Evolutionary conservation across 1,284 basidiomycete species (phyloP).

Genomic region (Apiotrichum gracile): DNA sequence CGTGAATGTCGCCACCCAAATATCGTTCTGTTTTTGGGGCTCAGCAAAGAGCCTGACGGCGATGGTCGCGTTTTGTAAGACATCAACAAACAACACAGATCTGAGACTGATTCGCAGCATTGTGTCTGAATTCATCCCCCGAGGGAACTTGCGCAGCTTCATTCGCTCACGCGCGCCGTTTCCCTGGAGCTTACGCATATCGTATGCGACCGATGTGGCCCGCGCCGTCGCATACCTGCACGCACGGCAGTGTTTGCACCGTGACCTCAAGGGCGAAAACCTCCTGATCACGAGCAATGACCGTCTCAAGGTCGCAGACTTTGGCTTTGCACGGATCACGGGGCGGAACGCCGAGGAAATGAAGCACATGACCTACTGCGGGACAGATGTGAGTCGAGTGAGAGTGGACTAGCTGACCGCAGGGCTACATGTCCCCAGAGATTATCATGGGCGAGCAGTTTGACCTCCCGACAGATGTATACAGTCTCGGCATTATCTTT

Average conservation of each 20-base stretch:
- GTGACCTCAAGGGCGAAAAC: slow-evolving; percentile 94
- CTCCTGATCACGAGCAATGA: slow-evolving; percentile 89
- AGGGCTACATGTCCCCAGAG: slow-evolving; percentile 62
- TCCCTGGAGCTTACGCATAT: slow-evolving; percentile 83
- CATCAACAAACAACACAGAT: no score
- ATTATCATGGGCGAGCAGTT: slow-evolving; percentile 87
- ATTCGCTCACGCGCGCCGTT: slow-evolving; percentile 70
- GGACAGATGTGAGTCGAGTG: slow-evolving; percentile 70
- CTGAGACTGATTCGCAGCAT: slow-evolving; percentile 49
- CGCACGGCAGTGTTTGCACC: slow-evolving; percentile 62
- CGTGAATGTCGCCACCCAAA: slow-evolving; percentile 83
- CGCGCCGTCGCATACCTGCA: slow-evolving; percentile 95
- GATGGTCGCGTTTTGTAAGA: slow-evolving; percentile 66
- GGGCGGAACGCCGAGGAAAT: slow-evolving; percentile 85
- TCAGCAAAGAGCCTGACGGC: slow-evolving; percentile 75
- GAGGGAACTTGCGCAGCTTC: slow-evolving; percentile 74
- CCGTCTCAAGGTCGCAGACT: slow-evolving; percentile 92
- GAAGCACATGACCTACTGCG: slow-evolving; percentile 88
- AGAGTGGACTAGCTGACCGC: background rate
- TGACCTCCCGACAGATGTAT: slow-evolving; percentile 87
- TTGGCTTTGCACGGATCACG: slow-evolving; percentile 77
- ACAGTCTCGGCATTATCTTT: slow-evolving; percentile 89
- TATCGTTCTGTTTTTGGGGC: slow-evolving; percentile 88
- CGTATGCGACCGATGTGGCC: slow-evolving; percentile 89
- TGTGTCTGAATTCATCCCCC: slow-evolving; percentile 71